These are phyloP conservation scores for Alternaria alternata DNA, from an alignment of 2,329 filamentous ascomycete genomes.

Conservation along the genomic window DNA sequence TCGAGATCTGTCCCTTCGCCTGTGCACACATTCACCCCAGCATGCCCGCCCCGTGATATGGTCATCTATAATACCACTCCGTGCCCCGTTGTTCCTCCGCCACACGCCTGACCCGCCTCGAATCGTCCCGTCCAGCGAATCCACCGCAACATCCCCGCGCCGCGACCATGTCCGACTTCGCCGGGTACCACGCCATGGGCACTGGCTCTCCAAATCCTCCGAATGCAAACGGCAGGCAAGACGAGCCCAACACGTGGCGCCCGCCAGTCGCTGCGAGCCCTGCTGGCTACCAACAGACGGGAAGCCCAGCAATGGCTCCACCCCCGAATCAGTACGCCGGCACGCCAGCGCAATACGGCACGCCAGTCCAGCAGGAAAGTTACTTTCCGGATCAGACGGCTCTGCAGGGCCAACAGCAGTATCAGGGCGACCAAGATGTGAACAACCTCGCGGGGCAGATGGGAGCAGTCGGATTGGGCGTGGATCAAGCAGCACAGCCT, in stretches of 20 bases:
- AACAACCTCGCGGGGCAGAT: constrained; percentile 39
- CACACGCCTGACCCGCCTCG: constrained; percentile 27
- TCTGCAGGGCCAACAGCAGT: constrained; percentile 26
- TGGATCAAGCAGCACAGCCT: constrained; percentile 54
- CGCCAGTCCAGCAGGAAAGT: constrained; percentile 46
- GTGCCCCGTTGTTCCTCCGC: constrained; percentile 18
- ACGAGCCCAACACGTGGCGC: constrained; percentile 47
- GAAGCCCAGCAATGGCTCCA: constrained; percentile 40
- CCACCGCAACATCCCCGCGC: constrained; percentile 32
- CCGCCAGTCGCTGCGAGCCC: constrained; percentile 56
- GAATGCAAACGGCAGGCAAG: constrained; percentile 37
- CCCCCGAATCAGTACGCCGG: constrained; percentile 43
- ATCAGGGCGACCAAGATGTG: constrained; percentile 47
- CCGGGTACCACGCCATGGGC: constrained; percentile 48
- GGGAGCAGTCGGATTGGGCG: constrained; percentile 39
- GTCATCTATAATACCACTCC: constrained; percentile 19
- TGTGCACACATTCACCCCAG: constrained; percentile 15
- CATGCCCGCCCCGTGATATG: constrained; percentile 34
- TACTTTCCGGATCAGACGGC: constrained; percentile 54
- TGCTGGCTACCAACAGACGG: constrained; percentile 55
- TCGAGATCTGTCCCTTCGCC: constrained; percentile 15
- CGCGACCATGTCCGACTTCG: constrained; percentile 49
- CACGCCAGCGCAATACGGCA: constrained; percentile 36
- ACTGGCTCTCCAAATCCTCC: constrained; percentile 41
- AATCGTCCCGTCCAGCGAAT: constrained; percentile 22